Percentiles rank a stretch among this genome's conserved stretches.
phyloP scores from a whole-genome alignment of 305 asterid genomes.

The Ilex paraguariensis region DNA sequence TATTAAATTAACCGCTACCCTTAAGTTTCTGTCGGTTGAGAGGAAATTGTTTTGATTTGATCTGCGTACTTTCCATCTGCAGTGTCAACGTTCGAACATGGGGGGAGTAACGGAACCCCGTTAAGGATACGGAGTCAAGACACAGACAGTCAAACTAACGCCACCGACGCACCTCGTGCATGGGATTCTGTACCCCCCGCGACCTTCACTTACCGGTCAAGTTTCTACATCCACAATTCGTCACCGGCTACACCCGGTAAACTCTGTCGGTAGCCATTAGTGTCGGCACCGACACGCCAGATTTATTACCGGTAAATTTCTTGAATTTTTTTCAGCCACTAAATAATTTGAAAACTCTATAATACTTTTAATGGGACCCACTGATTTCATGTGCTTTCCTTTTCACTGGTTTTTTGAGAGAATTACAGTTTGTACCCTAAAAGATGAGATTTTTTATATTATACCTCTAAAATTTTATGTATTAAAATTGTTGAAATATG shows the following conservation, averaged over 20 bases:
- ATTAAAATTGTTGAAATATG: no score
- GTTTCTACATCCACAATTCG: conserved; percentile 6
- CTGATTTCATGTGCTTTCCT: background rate
- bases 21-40: no score
- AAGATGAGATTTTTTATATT: no score
- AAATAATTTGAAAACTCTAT: background rate
- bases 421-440: no score
- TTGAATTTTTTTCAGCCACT: conserved; percentile 1
- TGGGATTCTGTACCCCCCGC: background rate
- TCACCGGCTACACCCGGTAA: conserved; percentile 24
- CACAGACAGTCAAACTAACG: conserved; percentile 10
- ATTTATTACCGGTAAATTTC: conserved; percentile 14
- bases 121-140: conserved; percentile 8
- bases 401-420: background rate
- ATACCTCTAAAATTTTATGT: no score
- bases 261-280: conserved; percentile 27
- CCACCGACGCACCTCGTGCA: conserved; percentile 19
- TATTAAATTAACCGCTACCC: no score
- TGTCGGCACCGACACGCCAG: conserved; percentile 41
- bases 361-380: background rate
- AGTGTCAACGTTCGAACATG: no score
- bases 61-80: no score
- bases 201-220: conserved; percentile 17
- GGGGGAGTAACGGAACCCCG: conserved; percentile 8
- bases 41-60: no score